Conservation (phyloP, 768 basidiomycete genomes). For the Termitomyces heimii region DNA sequence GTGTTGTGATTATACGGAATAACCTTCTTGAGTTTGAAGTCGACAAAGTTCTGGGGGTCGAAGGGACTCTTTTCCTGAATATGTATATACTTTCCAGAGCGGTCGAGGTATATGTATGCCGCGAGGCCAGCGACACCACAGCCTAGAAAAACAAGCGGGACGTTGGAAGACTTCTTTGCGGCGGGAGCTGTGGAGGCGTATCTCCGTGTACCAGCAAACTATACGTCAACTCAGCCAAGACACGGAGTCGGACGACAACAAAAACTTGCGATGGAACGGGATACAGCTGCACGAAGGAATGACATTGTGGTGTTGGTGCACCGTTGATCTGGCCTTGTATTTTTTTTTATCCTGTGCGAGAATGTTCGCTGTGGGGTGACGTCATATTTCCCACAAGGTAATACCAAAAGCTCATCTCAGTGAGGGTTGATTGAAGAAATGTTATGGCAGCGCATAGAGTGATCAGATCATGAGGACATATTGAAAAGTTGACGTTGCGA, state of each 20-base stretch:
- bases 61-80: conserved; percentile 63
- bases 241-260: not conserved
- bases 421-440: not conserved
- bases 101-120: conserved; percentile 47
- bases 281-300: conserved; percentile 31
- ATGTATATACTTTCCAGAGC: conserved; percentile 14
- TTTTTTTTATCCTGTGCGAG: not conserved
- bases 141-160: conserved; percentile 42
- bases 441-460: not conserved
- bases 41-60: conserved; percentile 67
- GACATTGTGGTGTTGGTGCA: conserved; percentile 35
- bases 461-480: not conserved
- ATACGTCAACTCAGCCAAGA: conserved; percentile 1
- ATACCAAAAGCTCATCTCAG: not conserved
- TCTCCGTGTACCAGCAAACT: conserved; percentile 35
- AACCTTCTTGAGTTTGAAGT: conserved; percentile 78
- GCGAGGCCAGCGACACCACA: conserved; percentile 39
- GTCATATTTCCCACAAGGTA: conserved; percentile 13
- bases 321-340: not conserved
- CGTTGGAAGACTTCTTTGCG: conserved; percentile 41
- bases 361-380: not conserved
- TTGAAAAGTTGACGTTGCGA: not conserved
- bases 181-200: conserved; percentile 40
- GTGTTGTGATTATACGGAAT: conserved; percentile 95
- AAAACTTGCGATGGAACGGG: conserved; percentile 36